Evolutionary conservation across 2,329 filamentous ascomycete species (phyloP).

Genomic region (Penicillium janthinellum): DNA sequence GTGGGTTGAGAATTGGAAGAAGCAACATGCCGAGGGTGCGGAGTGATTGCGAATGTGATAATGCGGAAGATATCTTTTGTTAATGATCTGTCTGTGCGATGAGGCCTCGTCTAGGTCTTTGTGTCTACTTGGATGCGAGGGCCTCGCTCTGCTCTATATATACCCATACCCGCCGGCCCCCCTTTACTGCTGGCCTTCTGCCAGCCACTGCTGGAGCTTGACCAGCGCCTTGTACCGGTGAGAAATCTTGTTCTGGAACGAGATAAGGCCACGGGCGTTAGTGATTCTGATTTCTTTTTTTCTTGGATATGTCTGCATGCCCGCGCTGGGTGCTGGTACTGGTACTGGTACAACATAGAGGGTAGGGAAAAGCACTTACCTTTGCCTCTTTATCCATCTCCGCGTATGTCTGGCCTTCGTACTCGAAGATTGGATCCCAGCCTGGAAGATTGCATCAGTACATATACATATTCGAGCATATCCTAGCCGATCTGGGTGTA

Average conservation of each 20-base stretch:
- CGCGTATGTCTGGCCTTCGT: slow-evolving; percentile 86
- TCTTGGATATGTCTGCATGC: not conserved
- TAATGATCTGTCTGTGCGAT: not conserved
- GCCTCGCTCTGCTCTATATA: slow-evolving; percentile 14
- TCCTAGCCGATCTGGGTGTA: not conserved
- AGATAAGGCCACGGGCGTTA: not conserved
- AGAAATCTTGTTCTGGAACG: slow-evolving; percentile 74
- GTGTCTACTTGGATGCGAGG: slow-evolving; percentile 4
- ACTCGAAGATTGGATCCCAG: slow-evolving; percentile 97
- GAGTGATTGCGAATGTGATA: slow-evolving; percentile 23
- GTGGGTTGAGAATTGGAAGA: slow-evolving; percentile 84
- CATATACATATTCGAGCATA: not conserved
- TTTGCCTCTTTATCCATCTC: slow-evolving; percentile 94
- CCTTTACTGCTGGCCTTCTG: slow-evolving; percentile 39
- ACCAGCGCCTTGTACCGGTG: slow-evolving; percentile 85
- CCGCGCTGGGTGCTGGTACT: not conserved
- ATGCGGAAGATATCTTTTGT: not conserved
- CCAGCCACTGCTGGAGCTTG: slow-evolving; percentile 83
- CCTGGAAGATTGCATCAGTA: slow-evolving; percentile 54
- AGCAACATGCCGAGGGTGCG: slow-evolving; percentile 41
- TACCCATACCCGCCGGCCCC: slow-evolving; percentile 12
- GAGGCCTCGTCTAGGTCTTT: slow-evolving; percentile 7
- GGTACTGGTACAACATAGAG: not conserved
- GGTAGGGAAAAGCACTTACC: slow-evolving; percentile 53
- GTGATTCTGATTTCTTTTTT: slow-evolving; percentile 27